Evolutionary conservation across 305 asterid genomes (phyloP).

Genomic region (Fraxinus nigra): DNA sequence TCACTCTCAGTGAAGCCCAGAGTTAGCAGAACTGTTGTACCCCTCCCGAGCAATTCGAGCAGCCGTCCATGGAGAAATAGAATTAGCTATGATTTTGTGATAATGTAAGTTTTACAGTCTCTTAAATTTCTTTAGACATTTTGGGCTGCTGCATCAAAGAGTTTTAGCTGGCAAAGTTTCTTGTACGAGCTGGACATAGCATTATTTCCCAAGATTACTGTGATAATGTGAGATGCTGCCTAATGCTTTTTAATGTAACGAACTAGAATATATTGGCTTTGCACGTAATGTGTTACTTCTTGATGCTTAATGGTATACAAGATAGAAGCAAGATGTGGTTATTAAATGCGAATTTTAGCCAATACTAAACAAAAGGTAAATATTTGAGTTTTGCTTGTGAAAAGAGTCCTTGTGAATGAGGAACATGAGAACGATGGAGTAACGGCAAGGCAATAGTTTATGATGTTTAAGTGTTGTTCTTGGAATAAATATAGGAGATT

Average conservation of each 20-base stretch:
- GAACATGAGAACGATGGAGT: background rate
- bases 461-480: background rate
- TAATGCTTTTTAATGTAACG: background rate
- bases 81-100: constrained; percentile 58
- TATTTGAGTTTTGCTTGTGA: background rate
- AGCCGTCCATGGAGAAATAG: constrained; percentile 46
- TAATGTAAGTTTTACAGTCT: constrained; percentile 43
- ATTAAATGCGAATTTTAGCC: background rate
- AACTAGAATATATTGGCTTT: constrained; percentile 6
- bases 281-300: background rate
- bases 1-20: constrained; percentile 59
- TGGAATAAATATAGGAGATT: background rate
- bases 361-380: background rate
- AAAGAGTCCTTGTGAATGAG: background rate
- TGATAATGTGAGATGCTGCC: background rate
- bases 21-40: constrained; percentile 44
- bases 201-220: background rate
- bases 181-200: background rate
- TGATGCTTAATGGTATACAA: background rate
- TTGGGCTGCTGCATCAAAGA: constrained; percentile 8
- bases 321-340: background rate
- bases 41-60: constrained; percentile 43
- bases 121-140: constrained; percentile 10
- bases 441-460: background rate
- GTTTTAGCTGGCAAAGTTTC: background rate